A percentile compares a stretch with the other conserved stretches of the same genome.
Conservation (phyloP, 805 yeast genomes). For the Ogataea nitratoaversa region DNA sequence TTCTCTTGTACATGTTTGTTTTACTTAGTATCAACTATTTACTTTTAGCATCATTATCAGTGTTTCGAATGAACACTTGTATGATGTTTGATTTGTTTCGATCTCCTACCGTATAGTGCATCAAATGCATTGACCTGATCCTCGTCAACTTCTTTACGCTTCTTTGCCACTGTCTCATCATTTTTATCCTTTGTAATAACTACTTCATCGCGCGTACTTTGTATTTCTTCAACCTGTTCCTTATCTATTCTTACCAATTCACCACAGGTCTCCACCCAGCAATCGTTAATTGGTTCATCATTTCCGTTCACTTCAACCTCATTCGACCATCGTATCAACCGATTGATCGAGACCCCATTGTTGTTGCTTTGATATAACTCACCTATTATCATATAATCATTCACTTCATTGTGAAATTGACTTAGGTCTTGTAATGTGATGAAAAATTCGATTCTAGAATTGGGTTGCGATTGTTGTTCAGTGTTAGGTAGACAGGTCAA, state of each 20-base stretch:
- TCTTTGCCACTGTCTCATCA: no score
- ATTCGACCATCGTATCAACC: conserved; percentile 12
- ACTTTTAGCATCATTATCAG: neutral
- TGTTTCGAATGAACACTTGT: no score
- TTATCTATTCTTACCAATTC: conserved; percentile 7
- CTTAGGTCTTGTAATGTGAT: conserved; percentile 19
- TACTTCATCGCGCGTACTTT: no score
- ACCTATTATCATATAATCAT: conserved; percentile 22
- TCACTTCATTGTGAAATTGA: conserved; percentile 4
- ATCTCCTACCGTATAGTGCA: conserved; percentile 16
- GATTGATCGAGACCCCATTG: neutral
- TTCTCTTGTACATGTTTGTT: conserved; percentile 42
- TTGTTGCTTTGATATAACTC: conserved; percentile 10
- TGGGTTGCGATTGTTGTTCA: neutral
- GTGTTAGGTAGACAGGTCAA: conserved; percentile 10
- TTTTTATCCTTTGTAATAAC: no score
- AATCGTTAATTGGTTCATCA: conserved; percentile 13
- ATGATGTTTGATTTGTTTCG: no score
- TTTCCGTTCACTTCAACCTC: conserved; percentile 12
- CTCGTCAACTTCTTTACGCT: no score
- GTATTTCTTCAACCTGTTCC: neutral
- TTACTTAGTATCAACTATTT: neutral
- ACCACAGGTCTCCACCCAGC: conserved; percentile 25
- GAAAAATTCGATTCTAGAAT: conserved; percentile 21
- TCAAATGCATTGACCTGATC: conserved; percentile 18